Evolutionary conservation across 352 stramenopile species (phyloP), one percentile per base, ranked within the genome.

Genomic region (Plasmopara halstedii): DNA sequence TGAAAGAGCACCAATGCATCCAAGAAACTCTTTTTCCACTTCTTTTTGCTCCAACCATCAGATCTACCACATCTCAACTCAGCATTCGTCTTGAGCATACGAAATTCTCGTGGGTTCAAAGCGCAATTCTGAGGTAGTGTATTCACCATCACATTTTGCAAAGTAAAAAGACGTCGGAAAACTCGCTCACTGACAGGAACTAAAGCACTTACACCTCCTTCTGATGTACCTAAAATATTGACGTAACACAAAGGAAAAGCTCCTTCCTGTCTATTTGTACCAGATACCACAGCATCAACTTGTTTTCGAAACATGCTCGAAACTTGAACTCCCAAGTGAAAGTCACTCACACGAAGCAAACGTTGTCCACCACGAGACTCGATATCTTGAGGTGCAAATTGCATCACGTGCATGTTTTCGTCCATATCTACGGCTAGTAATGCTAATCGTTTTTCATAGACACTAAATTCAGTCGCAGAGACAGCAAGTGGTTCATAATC

Each of bases 141-240:
- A 59, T 88, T 93, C 50, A 93, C 78, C 82, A 95, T 93, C 31
- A 93, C 83, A 40, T 85, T 93, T 51, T 95, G 84, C 14, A 95
- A 53, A 21, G 84, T 93, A 46, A 92, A 91, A 7, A 95, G 61
- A 8, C 82, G 82, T 2, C 84, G 84, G 46, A 94, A 95, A 1
- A 86, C 68, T 17, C 78, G 74, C 51, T 95, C 84, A 20, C 67
- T 56, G 2, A 93, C 74, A 3, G 84, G 82, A 14, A 93, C 67
- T 17, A 95, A 58, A 45, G 78, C 78, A 5, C 69, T 58, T 6
- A 95, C 50, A 32, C 80, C 74, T 22, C 84, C 84, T 52, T 95
- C 84, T 2, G 83, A 85, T 20, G 64, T 93, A 8, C 79, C 83
- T 18, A 91, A 62, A 8, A 95, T 49, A 26, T 83, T 90, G 15